These are phyloP conservation scores for Amesomyces nigricolor DNA, from an alignment of 2,329 filamentous ascomycete genomes.

Conservation along the genomic window DNA sequence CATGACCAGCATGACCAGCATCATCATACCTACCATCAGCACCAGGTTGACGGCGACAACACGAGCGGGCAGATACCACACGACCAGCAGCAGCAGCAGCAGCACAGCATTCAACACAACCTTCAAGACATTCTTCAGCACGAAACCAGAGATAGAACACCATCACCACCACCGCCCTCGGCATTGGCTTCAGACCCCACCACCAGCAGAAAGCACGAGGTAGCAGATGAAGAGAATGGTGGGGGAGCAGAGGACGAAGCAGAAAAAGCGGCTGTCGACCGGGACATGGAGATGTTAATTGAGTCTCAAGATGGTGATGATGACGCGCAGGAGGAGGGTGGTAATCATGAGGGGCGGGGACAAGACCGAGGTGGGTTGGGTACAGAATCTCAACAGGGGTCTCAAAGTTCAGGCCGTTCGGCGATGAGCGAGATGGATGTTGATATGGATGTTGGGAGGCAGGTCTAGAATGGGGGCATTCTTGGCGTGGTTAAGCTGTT, in stretches of 20 bases:
- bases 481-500: not conserved
- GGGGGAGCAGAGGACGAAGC: slow-evolving; percentile 15
- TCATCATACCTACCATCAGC: not conserved
- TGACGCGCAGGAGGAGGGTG: slow-evolving; percentile 29
- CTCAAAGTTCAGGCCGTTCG: not conserved
- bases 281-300: slow-evolving; percentile 49
- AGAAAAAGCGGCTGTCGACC: slow-evolving; percentile 36
- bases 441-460: slow-evolving; percentile 13
- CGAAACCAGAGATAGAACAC: not conserved
- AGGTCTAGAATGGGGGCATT: not conserved
- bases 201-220: too few relatives aligned
- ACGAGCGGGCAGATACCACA: not conserved
- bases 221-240: slow-evolving; percentile 12
- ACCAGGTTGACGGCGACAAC: not conserved
- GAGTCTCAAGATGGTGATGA: slow-evolving; percentile 38
- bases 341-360: slow-evolving; percentile 1
- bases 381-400: too few relatives aligned
- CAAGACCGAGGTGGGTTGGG: not conserved
- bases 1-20: not conserved
- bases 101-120: not conserved
- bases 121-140: too few relatives aligned
- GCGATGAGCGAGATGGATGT: slow-evolving; percentile 17
- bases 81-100: not conserved
- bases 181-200: too few relatives aligned
- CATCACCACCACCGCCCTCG: not conserved